These are phyloP conservation scores for Apiospora arundinis DNA, from an alignment of 2,329 filamentous ascomycete species.

Conservation along the genomic window DNA sequence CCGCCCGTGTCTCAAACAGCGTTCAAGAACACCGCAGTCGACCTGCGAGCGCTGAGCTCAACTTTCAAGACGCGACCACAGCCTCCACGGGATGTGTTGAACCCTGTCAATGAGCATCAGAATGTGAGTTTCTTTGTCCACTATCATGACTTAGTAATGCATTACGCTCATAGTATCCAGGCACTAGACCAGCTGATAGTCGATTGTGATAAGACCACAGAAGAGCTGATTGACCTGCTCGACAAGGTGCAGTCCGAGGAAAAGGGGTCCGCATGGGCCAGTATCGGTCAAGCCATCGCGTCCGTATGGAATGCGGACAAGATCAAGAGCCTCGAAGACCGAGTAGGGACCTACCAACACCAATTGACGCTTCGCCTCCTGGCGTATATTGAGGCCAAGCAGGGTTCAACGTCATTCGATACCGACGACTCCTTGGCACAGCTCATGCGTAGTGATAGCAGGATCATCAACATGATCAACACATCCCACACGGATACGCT, in stretches of 20 bases:
- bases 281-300: neutral
- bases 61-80: neutral
- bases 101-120: neutral
- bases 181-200: neutral
- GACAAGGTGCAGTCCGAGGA: neutral
- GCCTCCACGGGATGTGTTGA: neutral
- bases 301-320: conserved; percentile 1
- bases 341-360: neutral
- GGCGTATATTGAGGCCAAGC: neutral
- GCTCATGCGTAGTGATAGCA: neutral
- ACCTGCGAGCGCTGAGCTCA: neutral
- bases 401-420: neutral
- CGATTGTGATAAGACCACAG: neutral
- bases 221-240: neutral
- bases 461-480: neutral
- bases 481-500: neutral
- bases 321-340: conserved; percentile 1
- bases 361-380: neutral
- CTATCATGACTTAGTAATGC: too few relatives aligned
- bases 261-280: neutral
- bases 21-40: neutral
- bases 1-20: neutral
- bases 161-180: neutral
- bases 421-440: neutral
- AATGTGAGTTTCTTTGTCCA: too few relatives aligned